Conservation (phyloP, 805 yeast species). For the Teunomyces tritomae region DNA sequence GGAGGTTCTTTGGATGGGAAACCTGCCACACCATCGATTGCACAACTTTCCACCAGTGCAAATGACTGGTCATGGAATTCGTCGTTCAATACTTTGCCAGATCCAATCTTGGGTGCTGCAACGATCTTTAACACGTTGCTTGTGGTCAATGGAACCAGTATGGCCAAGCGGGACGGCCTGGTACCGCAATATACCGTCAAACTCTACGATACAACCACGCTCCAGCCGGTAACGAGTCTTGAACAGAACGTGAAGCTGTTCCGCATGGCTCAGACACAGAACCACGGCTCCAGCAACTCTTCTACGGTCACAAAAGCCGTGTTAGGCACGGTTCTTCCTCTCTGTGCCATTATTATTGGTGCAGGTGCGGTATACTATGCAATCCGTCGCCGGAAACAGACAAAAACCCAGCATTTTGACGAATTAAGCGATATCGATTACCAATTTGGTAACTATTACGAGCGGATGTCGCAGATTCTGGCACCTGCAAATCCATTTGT, state of each 20-base stretch:
- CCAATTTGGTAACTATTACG: slow-evolving; percentile 30
- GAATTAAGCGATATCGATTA: slow-evolving; percentile 26
- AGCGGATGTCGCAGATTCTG: slow-evolving; percentile 9
- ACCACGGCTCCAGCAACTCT: slow-evolving; percentile 26
- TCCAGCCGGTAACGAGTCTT: slow-evolving; percentile 29
- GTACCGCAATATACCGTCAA: slow-evolving; percentile 27
- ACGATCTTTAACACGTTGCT: slow-evolving; percentile 50
- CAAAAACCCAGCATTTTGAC: slow-evolving; percentile 10
- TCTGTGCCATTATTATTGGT: slow-evolving; percentile 19
- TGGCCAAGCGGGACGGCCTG: slow-evolving; percentile 17
- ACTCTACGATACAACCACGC: slow-evolving; percentile 40
- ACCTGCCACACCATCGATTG: slow-evolving; percentile 42
- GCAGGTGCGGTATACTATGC: slow-evolving; percentile 12
- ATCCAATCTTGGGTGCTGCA: slow-evolving; percentile 42
- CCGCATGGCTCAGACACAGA: slow-evolving; percentile 20
- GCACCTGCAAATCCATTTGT: slow-evolving; percentile 6
- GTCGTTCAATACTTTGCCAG: slow-evolving; percentile 7
- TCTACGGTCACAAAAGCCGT: slow-evolving; percentile 25
- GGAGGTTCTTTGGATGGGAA: slow-evolving; percentile 55
- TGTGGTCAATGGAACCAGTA: slow-evolving; percentile 29
- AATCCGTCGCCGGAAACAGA: slow-evolving; percentile 17
- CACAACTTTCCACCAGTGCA: slow-evolving; percentile 33
- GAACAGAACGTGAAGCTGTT: slow-evolving; percentile 18
- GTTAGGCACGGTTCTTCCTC: slow-evolving; percentile 38
- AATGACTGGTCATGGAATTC: slow-evolving; percentile 41